A percentile compares a stretch with the other conserved stretches of the same genome.
These are phyloP conservation scores for Tetraselmis chui DNA, from an alignment of 139 green algal genomes.

Conservation along the genomic window DNA sequence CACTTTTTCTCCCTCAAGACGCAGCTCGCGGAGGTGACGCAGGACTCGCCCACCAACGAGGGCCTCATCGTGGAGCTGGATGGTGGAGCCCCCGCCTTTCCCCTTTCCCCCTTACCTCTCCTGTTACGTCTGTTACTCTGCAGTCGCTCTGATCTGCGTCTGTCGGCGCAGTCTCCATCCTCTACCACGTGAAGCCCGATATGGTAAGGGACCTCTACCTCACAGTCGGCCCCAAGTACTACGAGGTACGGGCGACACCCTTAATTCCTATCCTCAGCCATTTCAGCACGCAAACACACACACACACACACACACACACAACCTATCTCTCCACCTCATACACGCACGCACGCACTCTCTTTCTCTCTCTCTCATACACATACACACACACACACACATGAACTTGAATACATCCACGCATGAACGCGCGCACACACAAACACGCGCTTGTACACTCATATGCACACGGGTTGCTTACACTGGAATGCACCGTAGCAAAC, in stretches of 20 bases:
- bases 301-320: too few relatives aligned
- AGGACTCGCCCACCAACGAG: background rate
- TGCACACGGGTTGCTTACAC: too few relatives aligned
- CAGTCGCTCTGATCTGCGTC: background rate
- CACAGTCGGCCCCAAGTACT: background rate
- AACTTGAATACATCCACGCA: too few relatives aligned
- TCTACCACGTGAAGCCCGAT: background rate
- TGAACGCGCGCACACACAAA: too few relatives aligned
- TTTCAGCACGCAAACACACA: too few relatives aligned
- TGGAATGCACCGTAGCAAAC: too few relatives aligned
- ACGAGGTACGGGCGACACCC: background rate
- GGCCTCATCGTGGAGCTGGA: background rate
- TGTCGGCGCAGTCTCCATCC: background rate
- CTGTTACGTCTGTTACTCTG: background rate
- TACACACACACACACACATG: too few relatives aligned
- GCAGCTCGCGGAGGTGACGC: background rate
- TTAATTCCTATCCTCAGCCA: too few relatives aligned
- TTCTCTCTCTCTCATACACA: too few relatives aligned
- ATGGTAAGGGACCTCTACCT: background rate
- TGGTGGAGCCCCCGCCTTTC: background rate
- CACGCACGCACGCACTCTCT: too few relatives aligned
- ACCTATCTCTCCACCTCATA: too few relatives aligned
- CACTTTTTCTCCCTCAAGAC: background rate
- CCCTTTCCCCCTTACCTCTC: background rate
- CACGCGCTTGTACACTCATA: too few relatives aligned